These are phyloP conservation scores for Paramecium octaurelia DNA, from an alignment of 73 alveolate genomes.

Conservation along the genomic window DNA sequence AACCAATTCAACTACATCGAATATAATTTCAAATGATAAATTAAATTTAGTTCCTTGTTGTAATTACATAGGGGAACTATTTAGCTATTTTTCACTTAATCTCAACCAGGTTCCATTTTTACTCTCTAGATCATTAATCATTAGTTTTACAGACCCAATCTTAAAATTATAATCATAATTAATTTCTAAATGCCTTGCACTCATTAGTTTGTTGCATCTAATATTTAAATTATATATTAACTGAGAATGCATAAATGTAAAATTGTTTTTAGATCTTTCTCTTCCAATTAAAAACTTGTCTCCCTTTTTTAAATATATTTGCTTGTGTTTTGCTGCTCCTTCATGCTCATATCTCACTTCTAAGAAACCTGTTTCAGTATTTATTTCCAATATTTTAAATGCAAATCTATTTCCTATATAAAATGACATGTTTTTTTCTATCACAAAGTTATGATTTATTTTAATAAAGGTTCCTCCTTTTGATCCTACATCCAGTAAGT, in stretches of 20 bases:
- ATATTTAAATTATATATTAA: background rate
- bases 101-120: slow-evolving; percentile 47
- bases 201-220: slow-evolving; percentile 34
- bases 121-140: slow-evolving; percentile 44
- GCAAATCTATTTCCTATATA: slow-evolving; percentile 44
- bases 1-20: background rate
- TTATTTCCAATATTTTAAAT: slow-evolving; percentile 12
- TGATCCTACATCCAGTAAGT: slow-evolving; percentile 25
- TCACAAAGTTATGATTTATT: background rate
- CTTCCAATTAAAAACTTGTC: slow-evolving; percentile 12
- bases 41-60: background rate
- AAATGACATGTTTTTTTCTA: slow-evolving; percentile 12
- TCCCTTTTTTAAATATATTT: slow-evolving; percentile 27
- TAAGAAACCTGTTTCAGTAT: background rate
- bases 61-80: background rate
- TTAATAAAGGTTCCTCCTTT: slow-evolving; percentile 47
- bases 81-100: slow-evolving; percentile 31
- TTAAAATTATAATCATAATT: background rate
- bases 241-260: slow-evolving; percentile 26
- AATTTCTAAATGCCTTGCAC: slow-evolving; percentile 34
- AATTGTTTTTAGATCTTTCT: background rate
- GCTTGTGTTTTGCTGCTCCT: slow-evolving; percentile 2
- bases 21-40: background rate
- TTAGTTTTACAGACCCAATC: background rate
- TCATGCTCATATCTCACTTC: background rate